These are phyloP conservation scores for Rhynchosporium graminicola DNA, from an alignment of 2,329 filamentous ascomycete genomes.

Conservation along the genomic window DNA sequence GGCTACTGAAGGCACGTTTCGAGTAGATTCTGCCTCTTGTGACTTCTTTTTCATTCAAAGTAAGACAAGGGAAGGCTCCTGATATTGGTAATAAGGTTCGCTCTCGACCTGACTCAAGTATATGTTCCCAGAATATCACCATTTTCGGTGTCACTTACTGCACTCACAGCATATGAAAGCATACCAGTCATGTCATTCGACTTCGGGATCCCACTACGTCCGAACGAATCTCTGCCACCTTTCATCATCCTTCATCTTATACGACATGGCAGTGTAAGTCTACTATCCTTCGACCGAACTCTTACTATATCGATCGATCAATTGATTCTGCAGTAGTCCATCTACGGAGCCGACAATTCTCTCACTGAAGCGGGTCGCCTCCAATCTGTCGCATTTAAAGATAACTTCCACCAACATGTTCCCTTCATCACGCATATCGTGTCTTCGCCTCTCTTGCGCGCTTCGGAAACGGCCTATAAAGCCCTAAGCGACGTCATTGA, in stretches of 20 bases:
- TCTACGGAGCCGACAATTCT: neutral
- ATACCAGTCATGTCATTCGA: too few relatives aligned
- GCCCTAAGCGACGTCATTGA: neutral
- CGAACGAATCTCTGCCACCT: neutral
- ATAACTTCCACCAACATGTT: neutral
- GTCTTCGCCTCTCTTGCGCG: neutral
- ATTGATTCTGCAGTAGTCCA: neutral
- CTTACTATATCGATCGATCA: neutral
- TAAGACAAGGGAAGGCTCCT: too few relatives aligned
- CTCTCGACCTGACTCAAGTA: too few relatives aligned
- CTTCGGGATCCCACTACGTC: neutral
- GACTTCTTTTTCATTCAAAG: too few relatives aligned
- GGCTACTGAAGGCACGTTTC: too few relatives aligned
- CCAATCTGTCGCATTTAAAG: neutral
- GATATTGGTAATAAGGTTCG: too few relatives aligned
- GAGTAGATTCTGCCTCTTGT: too few relatives aligned
- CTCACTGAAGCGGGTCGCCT: neutral
- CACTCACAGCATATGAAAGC: too few relatives aligned
- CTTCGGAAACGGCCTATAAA: neutral
- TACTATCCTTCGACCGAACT: neutral
- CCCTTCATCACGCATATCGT: neutral
- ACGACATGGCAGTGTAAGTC: neutral
- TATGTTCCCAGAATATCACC: too few relatives aligned
- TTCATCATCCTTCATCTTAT: slow-evolving; percentile 7
- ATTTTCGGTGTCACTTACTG: too few relatives aligned